Evolutionary conservation across 225 moss, liverwort and hornwort genomes (phyloP), one percentile per base, ranked within the genome.

Genomic region (Rhytidiadelphus loreus): DNA sequence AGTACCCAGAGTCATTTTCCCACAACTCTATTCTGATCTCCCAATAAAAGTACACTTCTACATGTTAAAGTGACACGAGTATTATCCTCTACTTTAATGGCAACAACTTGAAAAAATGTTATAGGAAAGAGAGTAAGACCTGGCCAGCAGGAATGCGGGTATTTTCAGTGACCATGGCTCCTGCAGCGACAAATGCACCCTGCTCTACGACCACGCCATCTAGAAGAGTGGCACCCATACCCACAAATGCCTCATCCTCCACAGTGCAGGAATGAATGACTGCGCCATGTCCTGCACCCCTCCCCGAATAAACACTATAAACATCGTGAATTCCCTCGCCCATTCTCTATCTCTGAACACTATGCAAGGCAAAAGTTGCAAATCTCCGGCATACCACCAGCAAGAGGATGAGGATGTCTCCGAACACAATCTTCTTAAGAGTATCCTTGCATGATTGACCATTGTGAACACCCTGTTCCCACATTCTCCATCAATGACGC

Each of bases 201-300:
- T 93, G 93, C 76, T 98, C 97, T 72, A 98, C 98, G 37, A 98
- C 94, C 56, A 95, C 97, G 43, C 98, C 96, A 64, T 98, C 96
- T 39, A 97, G 91, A 83, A 98, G 92, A 46, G 96, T 96, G 82
- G 98, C 96, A 83, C 96, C 96, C 96, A 98, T 97, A 64, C 97
- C 98, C 77, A 98, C 97, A 91, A 98, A 95, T 24, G 96, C 93
- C 81, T 92, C 94, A 58, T 98, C 97, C 93, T 97, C 96, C 63
- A 98, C 92, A 50, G 95, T 98, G 88, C 97, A 98, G 6, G 95
- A 96, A 92, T 97, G 97, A 52, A 98, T 90, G 57, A 96, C 94
- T 53, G 94, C 96, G 88, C 93, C 94, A 88, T 98, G 97, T 72
- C 96, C 97, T 96, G 95, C 79, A 85, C 69, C 79, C 70, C 84